These are phyloP conservation scores for Musa itinerans DNA, from an alignment of 176 grass and related monocot genomes.

Conservation along the genomic window DNA sequence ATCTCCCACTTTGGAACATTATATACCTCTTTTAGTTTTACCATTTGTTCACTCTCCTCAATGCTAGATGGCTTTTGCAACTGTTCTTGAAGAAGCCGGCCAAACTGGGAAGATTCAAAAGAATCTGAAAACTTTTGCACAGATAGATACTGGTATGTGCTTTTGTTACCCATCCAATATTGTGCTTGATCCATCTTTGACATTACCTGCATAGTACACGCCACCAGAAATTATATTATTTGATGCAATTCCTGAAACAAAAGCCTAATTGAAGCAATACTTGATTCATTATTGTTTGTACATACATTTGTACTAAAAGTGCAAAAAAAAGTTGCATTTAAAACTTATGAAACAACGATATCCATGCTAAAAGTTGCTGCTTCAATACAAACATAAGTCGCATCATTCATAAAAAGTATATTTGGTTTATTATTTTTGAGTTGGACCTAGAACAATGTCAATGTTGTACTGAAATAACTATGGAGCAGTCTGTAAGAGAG, in stretches of 20 bases:
- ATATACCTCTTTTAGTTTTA: slow-evolving; percentile 28
- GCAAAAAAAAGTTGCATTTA: neutral
- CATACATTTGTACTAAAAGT: too few relatives aligned
- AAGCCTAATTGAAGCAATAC: neutral
- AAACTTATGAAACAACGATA: neutral
- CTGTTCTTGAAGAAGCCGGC: slow-evolving; percentile 21
- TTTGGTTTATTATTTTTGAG: neutral
- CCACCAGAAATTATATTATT: slow-evolving; percentile 10
- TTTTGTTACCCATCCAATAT: slow-evolving; percentile 65
- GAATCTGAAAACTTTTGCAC: slow-evolving; percentile 50
- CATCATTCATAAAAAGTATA: neutral
- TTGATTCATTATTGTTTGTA: neutral
- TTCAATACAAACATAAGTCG: neutral
- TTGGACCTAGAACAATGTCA: neutral
- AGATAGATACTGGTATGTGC: slow-evolving; percentile 58
- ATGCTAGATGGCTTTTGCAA: slow-evolving; percentile 26
- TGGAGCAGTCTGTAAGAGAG: too few relatives aligned
- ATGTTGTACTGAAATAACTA: neutral
- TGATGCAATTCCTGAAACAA: slow-evolving; percentile 7
- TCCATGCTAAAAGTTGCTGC: neutral
- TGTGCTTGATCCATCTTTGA: slow-evolving; percentile 94
- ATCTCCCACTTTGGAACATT: slow-evolving; percentile 66
- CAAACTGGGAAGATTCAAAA: slow-evolving; percentile 41
- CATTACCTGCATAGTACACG: slow-evolving; percentile 51
- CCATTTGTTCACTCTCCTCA: slow-evolving; percentile 26